Conservation (phyloP, 257 asterid genomes). For the Nicotiana sylvestris region DNA sequence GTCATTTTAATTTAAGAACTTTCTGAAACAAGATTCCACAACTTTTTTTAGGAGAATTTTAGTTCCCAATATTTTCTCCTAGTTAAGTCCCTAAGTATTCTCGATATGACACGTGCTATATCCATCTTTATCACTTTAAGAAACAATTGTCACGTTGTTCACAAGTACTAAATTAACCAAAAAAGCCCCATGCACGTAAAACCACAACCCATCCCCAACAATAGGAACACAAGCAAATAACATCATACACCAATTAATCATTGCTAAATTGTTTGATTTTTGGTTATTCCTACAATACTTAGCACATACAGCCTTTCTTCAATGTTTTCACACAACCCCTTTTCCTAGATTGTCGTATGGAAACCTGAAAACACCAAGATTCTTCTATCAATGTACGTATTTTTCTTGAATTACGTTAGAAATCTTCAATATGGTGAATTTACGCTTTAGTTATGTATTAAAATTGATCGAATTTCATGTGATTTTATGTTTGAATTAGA, state of each 20-base stretch:
- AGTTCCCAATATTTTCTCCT: conserved; percentile 5
- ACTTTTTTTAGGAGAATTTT: neutral
- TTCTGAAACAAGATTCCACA: neutral
- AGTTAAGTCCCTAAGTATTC: neutral
- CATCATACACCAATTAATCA: neutral
- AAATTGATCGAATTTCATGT: neutral
- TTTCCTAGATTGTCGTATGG: conserved; percentile 8
- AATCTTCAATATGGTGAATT: neutral
- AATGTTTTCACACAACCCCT: conserved; percentile 1
- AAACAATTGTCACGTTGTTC: neutral
- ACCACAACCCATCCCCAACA: conserved; percentile 11
- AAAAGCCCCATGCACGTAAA: conserved; percentile 8
- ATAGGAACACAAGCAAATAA: neutral
- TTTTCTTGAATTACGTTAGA: neutral
- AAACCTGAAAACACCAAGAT: conserved; percentile 8
- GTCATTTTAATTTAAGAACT: neutral
- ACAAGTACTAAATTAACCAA: conserved; percentile 1
- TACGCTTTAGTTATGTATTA: neutral
- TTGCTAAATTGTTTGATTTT: conserved; percentile 2
- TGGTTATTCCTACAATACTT: neutral
- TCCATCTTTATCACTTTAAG: neutral
- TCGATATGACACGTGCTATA: neutral
- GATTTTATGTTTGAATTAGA: neutral
- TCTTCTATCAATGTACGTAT: neutral
- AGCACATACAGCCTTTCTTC: neutral